phyloP scores from a whole-genome alignment of 2,329 filamentous ascomycete genomes.

The Myriosclerotinia duriaeana region DNA sequence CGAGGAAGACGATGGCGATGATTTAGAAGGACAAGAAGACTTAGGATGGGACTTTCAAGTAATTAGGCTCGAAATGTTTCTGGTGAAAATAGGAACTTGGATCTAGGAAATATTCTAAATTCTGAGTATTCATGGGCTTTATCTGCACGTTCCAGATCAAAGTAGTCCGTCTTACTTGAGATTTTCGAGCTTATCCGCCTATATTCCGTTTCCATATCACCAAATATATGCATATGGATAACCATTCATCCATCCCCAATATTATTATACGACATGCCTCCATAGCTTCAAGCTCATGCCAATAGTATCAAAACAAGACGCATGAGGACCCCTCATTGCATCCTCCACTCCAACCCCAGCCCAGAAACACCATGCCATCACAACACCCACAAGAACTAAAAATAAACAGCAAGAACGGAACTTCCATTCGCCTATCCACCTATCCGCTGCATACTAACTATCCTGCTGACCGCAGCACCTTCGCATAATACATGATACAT shows the following conservation, averaged over 20 bases:
- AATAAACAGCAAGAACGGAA: background rate
- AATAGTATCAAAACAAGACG: background rate
- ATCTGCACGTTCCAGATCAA: no score
- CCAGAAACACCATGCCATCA: background rate
- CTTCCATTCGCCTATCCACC: background rate
- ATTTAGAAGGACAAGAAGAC: background rate
- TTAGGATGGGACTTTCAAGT: background rate
- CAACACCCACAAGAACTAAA: background rate
- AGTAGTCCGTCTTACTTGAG: no score
- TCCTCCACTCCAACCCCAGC: background rate
- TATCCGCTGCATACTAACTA: background rate
- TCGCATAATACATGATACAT: background rate
- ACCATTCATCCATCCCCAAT: no score
- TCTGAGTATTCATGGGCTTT: no score
- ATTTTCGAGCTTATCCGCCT: no score
- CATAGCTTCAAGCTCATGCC: background rate
- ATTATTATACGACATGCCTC: no score
- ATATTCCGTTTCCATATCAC: no score
- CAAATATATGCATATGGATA: no score
- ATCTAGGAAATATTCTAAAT: no score
- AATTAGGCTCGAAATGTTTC: no score
- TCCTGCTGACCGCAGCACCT: constrained; percentile 7
- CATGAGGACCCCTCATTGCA: background rate
- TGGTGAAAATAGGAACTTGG: no score
- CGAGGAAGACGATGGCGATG: background rate